Conservation (phyloP, 345 rosid species). For the Kernera saxatilis region DNA sequence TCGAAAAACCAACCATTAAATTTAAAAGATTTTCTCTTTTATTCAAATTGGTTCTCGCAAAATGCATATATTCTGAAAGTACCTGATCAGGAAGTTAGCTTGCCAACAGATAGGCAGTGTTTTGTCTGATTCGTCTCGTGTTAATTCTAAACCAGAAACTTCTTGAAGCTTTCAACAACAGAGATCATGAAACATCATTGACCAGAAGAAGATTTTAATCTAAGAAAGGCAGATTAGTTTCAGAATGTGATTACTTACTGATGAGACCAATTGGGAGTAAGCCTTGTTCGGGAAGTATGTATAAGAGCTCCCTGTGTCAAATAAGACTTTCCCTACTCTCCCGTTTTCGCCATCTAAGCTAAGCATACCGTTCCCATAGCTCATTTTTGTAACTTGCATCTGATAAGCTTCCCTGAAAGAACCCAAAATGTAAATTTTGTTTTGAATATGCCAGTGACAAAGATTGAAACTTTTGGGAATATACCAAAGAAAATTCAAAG, state of each 20-base stretch:
- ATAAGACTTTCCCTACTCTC: constrained; percentile 42
- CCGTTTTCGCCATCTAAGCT: constrained; percentile 42
- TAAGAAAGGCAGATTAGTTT: background rate
- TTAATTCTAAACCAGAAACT: constrained; percentile 40
- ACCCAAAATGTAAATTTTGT: background rate
- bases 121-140: constrained; percentile 52
- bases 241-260: constrained; percentile 45
- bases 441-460: background rate
- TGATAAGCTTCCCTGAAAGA: constrained; percentile 53
- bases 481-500: background rate
- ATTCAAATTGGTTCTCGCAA: background rate
- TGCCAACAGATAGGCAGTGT: constrained; percentile 81
- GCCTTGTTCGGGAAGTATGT: constrained; percentile 73
- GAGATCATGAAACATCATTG: background rate
- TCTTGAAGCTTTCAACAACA: constrained; percentile 50
- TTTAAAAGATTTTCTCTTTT: background rate
- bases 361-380: constrained; percentile 53
- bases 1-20: background rate
- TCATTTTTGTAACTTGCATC: constrained; percentile 50
- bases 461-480: background rate
- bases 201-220: constrained; percentile 2
- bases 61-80: background rate
- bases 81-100: constrained; percentile 58
- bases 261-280: constrained; percentile 55
- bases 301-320: constrained; percentile 93